Base-by-base conservation (phyloP, 2,329 filamentous ascomycete species). In the Fusarium sp. region DNA sequence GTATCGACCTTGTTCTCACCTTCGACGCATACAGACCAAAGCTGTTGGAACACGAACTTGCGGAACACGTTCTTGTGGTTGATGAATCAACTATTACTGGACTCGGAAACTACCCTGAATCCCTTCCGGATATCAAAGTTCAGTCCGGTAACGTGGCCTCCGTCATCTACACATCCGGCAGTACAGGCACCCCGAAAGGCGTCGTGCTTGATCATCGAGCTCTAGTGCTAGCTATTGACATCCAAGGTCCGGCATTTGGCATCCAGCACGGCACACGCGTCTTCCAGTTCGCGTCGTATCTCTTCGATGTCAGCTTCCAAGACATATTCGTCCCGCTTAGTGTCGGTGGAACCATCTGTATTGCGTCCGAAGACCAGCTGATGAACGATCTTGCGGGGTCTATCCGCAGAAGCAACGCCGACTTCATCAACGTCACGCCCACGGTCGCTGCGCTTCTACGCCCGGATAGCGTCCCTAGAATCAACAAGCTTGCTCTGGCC, bases 131-230 rank as follows among this genome's bases (percentile, higher is more conserved):
- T 55, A 20, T 34, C 52, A 25, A 55, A 34, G 52, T 55, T 55
- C 52, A 55, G 52, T 45, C 52, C 52, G 40, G 52, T 55, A 55
- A 55, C 27, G 52, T 55, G 42, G 52, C 52, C 40, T 55, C 42
- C 40, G 52, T 55, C 52, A 55, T 55, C 42, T 55, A 55, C 52
- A 55, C 52, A 55, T 52, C 49, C 49, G 49, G 49, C 32, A 52
- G 49, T 42, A 52, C 25, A 27, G 25, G 25, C 25, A 27, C 25
- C 8, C 25, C 25, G 1, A 27, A 27, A 27, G 25, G 25, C 49
- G 52, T 55, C 42, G 52, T 55, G 27, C 52, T 55, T 55, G 52
- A 55, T 55, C 52, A 55, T 45, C 52, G 52, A 45, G 52, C 52
- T 34, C 40, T 55, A 55, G 12, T 25, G 42, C 52, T 55, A 42